Percentiles rank a stretch among this genome's conserved stretches.
phyloP scores from a whole-genome alignment of 176 grass and related monocot genomes.

The Oryza officinalis region DNA sequence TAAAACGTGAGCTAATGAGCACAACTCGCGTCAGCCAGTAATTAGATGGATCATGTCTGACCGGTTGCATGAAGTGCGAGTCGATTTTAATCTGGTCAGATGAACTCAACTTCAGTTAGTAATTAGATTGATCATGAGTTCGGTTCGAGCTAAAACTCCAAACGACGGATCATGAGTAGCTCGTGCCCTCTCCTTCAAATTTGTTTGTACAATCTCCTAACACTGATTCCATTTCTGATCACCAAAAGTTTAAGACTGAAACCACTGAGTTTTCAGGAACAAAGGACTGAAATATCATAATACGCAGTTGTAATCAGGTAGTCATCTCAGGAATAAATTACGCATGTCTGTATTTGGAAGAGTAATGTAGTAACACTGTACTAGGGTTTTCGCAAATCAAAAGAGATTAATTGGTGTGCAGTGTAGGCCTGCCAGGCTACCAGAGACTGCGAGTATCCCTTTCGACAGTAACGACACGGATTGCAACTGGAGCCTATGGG shows the following conservation, averaged over 20 bases:
- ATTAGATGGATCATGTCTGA: neutral
- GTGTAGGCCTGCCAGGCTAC: neutral
- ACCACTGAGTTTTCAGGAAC: neutral
- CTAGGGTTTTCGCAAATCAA: neutral
- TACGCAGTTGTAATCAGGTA: neutral
- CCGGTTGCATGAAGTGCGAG: neutral
- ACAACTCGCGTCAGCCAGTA: too few species aligned
- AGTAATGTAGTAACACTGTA: neutral
- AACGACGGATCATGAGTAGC: slow-evolving; percentile 22
- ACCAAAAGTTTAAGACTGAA: neutral
- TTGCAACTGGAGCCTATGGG: slow-evolving; percentile 22
- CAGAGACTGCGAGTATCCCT: slow-evolving; percentile 25
- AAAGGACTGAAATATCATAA: neutral
- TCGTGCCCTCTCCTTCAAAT: neutral
- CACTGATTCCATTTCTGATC: neutral
- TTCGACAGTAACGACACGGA: slow-evolving; percentile 37
- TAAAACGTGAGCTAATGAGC: neutral
- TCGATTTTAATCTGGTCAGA: neutral
- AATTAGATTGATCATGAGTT: slow-evolving; percentile 23
- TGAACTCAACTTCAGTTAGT: neutral
- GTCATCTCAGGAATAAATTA: neutral
- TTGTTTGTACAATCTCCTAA: neutral
- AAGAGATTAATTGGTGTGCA: slow-evolving; percentile 19
- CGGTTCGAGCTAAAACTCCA: neutral
- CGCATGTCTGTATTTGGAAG: neutral